Evolutionary conservation across 2,329 filamentous ascomycete species (phyloP), one percentile per base, ranked within the genome.

Genomic region (Cladorrhinum sp.): DNA sequence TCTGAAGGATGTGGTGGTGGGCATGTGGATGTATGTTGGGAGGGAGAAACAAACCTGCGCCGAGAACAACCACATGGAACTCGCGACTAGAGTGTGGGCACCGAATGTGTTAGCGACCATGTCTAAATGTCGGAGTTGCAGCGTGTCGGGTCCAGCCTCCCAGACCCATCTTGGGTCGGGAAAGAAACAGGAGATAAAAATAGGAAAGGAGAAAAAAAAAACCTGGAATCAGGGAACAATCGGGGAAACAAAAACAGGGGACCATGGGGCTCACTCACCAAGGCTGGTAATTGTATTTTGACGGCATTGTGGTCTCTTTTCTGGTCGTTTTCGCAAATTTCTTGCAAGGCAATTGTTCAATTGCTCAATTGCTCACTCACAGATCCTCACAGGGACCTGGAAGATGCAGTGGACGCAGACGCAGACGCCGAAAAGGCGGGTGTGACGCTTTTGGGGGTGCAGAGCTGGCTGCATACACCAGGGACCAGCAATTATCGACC

Each of bases 41-140:
- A 26, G 26, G 54, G 24, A 56, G 55, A 59, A 60, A 66, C 63
- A 54, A 77, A 90, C 88, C 90, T 79, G 90, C 88, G 73, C 90
- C 90, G 68, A 93, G 80, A 65, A 93, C 90, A 69, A 92, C 90
- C 72, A 92, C 89, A 75, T 92, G 87, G 73, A 92, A 91, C 79
- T 93, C 90, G 71, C 88, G 86, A 75, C 87, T 90, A 58, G 28
- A 57, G 21, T 46, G 50, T 26, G 26, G 54, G 42, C 54, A 57
- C 54, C 54, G 18, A 42, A 30, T 21, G 48, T 60, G 61, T 68
- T 62, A 67, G 65, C 65, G 58, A 57, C 16, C 5, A 18, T 57
- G 23, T 59, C 55, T 51, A 55, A 28, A 54, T 18, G 28, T 36
- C 28, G 33, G 46, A 60, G 48, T 7, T 33, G 42, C 18, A 51